These are phyloP conservation scores for Colletotrichum liaoningense DNA, from an alignment of 2,329 filamentous ascomycete species.

Conservation along the genomic window DNA sequence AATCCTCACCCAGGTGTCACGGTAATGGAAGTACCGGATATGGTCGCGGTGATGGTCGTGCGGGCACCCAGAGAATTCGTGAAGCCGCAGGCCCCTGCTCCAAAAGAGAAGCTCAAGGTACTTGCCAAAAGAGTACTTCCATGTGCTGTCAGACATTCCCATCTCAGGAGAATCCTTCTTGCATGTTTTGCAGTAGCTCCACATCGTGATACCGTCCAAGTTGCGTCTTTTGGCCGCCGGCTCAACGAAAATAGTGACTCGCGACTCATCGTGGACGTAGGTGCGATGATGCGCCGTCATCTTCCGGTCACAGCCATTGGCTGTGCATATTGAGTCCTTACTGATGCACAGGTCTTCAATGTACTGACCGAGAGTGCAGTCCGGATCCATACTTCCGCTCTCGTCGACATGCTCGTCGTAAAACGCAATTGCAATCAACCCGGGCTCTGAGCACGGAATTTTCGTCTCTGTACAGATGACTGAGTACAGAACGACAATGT, in stretches of 20 bases:
- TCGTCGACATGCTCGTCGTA: conserved; percentile 87
- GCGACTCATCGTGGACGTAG: conserved; percentile 95
- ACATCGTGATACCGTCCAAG: conserved; percentile 85
- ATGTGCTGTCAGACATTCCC: conserved; percentile 92
- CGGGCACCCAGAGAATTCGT: conserved; percentile 77
- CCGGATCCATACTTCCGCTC: conserved; percentile 76
- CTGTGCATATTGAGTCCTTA: conserved; percentile 81
- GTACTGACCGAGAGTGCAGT: conserved; percentile 95
- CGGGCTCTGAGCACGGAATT: conserved; percentile 91
- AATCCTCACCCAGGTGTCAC: conserved; percentile 86
- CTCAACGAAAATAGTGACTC: conserved; percentile 91
- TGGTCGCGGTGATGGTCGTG: conserved; percentile 96
- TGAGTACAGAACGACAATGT: conserved; percentile 94
- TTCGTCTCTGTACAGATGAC: conserved; percentile 94
- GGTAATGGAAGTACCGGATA: conserved; percentile 90
- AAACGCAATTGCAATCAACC: conserved; percentile 89
- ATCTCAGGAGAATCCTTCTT: conserved; percentile 89
- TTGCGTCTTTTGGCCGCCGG: conserved; percentile 59
- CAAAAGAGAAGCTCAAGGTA: conserved; percentile 98
- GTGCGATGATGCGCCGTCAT: conserved; percentile 96
- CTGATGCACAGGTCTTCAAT: conserved; percentile 88
- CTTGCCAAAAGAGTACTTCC: conserved; percentile 98
- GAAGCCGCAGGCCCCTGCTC: conserved; percentile 84
- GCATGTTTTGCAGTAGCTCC: conserved; percentile 95
- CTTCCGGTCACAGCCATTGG: conserved; percentile 86